phyloP scores from a whole-genome alignment of 2,329 filamentous ascomycete species.

The Aspergillus brasiliensis region DNA sequence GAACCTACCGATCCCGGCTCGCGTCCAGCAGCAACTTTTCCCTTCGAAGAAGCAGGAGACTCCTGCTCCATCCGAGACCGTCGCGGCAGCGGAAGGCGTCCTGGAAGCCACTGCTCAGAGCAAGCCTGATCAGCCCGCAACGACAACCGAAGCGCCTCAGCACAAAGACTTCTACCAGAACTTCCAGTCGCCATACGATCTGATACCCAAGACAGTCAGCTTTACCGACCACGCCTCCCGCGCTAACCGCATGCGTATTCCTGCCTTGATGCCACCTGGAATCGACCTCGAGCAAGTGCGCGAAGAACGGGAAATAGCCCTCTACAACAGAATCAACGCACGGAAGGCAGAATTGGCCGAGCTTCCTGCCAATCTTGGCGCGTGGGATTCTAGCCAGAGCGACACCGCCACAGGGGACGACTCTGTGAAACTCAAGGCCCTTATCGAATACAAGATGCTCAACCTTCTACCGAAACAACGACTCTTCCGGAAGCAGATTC shows the following conservation, averaged over 20 bases:
- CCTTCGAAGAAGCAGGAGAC: conserved; percentile 52
- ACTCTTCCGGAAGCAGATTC: conserved; percentile 80
- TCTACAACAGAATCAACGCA: conserved; percentile 87
- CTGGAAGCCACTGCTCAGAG: conserved; percentile 44
- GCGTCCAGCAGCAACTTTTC: conserved; percentile 82
- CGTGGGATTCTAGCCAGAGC: conserved; percentile 75
- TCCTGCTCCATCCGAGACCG: conserved; percentile 40
- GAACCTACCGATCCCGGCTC: conserved; percentile 76
- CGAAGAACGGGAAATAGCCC: conserved; percentile 81
- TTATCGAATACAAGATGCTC: conserved; percentile 94
- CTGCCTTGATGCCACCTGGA: conserved; percentile 84
- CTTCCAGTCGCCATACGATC: conserved; percentile 71
- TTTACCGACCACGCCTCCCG: conserved; percentile 79
- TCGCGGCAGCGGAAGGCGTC: conserved; percentile 34
- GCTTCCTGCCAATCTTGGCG: conserved; percentile 80
- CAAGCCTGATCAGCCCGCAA: conserved; percentile 33
- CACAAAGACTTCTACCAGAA: conserved; percentile 63
- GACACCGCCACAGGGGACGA: conserved; percentile 74
- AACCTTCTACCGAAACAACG: conserved; percentile 87
- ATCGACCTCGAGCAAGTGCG: conserved; percentile 83
- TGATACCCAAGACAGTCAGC: conserved; percentile 63
- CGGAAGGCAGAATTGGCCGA: conserved; percentile 82
- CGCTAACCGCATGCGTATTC: conserved; percentile 75
- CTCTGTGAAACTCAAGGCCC: conserved; percentile 79
- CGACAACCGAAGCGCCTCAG: conserved; percentile 28